phyloP scores from a whole-genome alignment of 2,329 filamentous ascomycete genomes.

The Colletotrichum plurivorum region DNA sequence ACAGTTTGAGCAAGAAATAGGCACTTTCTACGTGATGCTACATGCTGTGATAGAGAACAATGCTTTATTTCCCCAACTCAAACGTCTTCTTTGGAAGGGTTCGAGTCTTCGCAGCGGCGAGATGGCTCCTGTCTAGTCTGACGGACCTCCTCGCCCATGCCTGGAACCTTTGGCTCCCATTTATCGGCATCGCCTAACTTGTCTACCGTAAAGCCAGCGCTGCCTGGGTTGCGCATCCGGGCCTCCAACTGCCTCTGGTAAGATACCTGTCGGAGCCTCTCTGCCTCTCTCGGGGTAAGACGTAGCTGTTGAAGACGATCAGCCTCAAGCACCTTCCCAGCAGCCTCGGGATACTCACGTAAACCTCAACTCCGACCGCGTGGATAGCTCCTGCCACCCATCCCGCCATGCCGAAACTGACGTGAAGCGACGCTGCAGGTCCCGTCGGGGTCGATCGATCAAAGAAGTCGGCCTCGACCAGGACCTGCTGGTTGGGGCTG shows the following conservation, averaged over 20 bases:
- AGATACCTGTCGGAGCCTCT: slow-evolving; percentile 68
- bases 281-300: slow-evolving; percentile 67
- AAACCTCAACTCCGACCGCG: slow-evolving; percentile 62
- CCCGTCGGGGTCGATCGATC: slow-evolving; percentile 45
- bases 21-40: no score
- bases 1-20: no score
- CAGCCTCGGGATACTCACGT: slow-evolving; percentile 50
- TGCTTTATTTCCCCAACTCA: not conserved
- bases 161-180: slow-evolving; percentile 26
- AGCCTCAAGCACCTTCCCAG: not conserved
- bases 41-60: not conserved
- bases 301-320: slow-evolving; percentile 53
- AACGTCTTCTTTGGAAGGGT: not conserved
- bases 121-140: not conserved
- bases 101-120: not conserved
- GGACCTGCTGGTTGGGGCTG: slow-evolving; percentile 30
- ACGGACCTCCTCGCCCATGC: not conserved
- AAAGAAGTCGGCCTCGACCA: slow-evolving; percentile 50
- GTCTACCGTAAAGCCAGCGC: slow-evolving; percentile 60
- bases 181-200: slow-evolving; percentile 52
- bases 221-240: slow-evolving; percentile 64
- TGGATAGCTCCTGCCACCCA: slow-evolving; percentile 70
- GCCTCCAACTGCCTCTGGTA: slow-evolving; percentile 70
- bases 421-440: slow-evolving; percentile 58
- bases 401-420: slow-evolving; percentile 65